Conservation (phyloP, 129 eudicot genomes). For the Calendula officinalis region DNA sequence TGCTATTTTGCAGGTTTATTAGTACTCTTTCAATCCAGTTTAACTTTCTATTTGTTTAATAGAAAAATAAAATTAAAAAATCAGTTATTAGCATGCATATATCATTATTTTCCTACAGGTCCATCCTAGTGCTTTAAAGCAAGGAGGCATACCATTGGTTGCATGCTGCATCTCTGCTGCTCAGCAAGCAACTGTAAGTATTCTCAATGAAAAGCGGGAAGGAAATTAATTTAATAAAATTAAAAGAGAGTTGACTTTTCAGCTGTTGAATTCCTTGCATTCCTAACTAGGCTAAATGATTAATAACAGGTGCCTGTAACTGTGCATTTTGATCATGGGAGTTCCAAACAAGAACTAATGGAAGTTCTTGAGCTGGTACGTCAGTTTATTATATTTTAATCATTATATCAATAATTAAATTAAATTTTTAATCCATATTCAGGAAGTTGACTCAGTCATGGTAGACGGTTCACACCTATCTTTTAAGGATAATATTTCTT, state of each 20-base stretch:
- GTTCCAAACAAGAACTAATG: constrained; percentile 74
- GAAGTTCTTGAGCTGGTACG: constrained; percentile 85
- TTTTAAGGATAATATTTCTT: constrained; percentile 67
- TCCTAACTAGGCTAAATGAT: not conserved
- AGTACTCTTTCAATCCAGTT: not conserved
- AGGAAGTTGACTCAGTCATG: constrained; percentile 96
- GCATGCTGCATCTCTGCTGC: constrained; percentile 92
- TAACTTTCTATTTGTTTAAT: too few relatives aligned
- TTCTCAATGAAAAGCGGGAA: constrained; percentile 5
- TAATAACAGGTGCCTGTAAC: constrained; percentile 84
- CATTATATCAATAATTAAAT: not conserved
- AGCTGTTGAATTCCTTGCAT: not conserved
- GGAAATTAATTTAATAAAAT: not conserved
- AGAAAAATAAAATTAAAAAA: too few relatives aligned
- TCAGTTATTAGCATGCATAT: not conserved
- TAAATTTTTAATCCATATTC: constrained; percentile 21
- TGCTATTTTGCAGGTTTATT: constrained; percentile 88
- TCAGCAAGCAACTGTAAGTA: constrained; percentile 85
- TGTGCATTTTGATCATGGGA: constrained; percentile 95
- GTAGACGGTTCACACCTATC: constrained; percentile 94
- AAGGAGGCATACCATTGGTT: constrained; percentile 84
- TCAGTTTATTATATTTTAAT: not conserved
- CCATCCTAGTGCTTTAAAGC: constrained; percentile 92
- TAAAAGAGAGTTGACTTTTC: not conserved
- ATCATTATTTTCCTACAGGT: constrained; percentile 46